Base-by-base conservation (phyloP, 2,329 filamentous ascomycete species). In the Cercospora zeina region DNA sequence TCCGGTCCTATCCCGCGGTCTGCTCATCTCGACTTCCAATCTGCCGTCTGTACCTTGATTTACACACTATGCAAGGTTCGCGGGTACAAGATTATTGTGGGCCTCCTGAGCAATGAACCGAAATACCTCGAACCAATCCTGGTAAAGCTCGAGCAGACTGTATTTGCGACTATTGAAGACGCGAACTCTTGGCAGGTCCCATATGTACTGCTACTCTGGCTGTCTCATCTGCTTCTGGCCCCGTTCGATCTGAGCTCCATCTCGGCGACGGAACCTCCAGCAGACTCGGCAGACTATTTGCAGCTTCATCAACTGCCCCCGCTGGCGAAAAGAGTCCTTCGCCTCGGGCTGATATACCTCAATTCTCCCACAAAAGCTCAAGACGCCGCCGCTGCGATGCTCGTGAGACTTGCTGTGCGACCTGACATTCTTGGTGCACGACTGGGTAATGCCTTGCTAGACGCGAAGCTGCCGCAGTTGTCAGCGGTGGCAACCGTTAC, bases 51-150 rank as follows among this genome's bases (percentile, higher is more conserved):
- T 74, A 85, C 84, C 65, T 81, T 97, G 1, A 76, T 99, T 36
- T 97, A 97, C 74, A 89, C 88, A 0, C 89, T 99, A 64, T 97
- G 92, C 82, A 99, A 99, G 77, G 89, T 97, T 55, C 86, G 95
- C 58, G 93, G 95, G 24, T 88, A 95, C 73, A 97, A 97, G 76
- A 89, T 99, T 56, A 88, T 99, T 69, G 87, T 92, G 57, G 86
- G 91, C 45, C 97, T 97, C 72, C 80, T 99, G 67, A 93, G 90
- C 73, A 96, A 95, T 67, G 95, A 97, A 75, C 89, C 92, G 1
- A 88, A 85, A 71, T 89, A 93, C 71, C 83, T 99, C 13, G 93
- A 96, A 73, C 83, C 89, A 0, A 82, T 99, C 64, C 81, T 97
- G 8, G 82, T 83, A 1, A 88, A 89, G 14, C 85, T 96, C 45